Evolutionary conservation across 495 filamentous ascomycete species (phyloP).

Genomic region (Aspergillus bridgeri): DNA sequence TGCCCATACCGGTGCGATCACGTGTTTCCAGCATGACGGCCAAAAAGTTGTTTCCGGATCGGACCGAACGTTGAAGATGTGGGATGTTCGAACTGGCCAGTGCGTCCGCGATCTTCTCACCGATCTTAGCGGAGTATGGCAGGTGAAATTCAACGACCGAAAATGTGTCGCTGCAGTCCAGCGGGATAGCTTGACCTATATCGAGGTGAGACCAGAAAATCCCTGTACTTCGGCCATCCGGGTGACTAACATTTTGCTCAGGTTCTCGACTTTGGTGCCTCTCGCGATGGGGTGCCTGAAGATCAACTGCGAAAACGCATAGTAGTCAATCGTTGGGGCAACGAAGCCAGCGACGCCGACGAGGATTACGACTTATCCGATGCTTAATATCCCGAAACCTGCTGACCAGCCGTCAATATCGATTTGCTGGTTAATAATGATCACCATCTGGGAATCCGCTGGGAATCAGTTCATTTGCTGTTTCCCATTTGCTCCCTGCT

Average conservation of each 20-base stretch:
- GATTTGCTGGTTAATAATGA: too few species aligned
- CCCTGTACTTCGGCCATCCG: neutral
- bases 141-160: constrained; percentile 95
- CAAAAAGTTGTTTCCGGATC: constrained; percentile 96
- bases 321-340: constrained; percentile 62
- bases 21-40: constrained; percentile 97
- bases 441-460: too few species aligned
- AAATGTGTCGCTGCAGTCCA: constrained; percentile 97
- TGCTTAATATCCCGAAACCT: constrained; percentile 16
- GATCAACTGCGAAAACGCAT: constrained; percentile 77
- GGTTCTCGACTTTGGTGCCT: constrained; percentile 75
- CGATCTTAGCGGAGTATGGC: constrained; percentile 96
- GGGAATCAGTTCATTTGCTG: too few species aligned
- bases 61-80: constrained; percentile 97
- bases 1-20: constrained; percentile 95
- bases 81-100: constrained; percentile 89
- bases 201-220: constrained; percentile 69
- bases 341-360: constrained; percentile 40
- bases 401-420: neutral
- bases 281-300: constrained; percentile 71
- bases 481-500: neutral
- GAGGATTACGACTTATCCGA: constrained; percentile 45
- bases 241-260: constrained; percentile 14
- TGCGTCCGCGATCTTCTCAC: constrained; percentile 92
- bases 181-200: constrained; percentile 84